Evolutionary conservation across 257 asterid species (phyloP).

Genomic region (Misopates orontium): DNA sequence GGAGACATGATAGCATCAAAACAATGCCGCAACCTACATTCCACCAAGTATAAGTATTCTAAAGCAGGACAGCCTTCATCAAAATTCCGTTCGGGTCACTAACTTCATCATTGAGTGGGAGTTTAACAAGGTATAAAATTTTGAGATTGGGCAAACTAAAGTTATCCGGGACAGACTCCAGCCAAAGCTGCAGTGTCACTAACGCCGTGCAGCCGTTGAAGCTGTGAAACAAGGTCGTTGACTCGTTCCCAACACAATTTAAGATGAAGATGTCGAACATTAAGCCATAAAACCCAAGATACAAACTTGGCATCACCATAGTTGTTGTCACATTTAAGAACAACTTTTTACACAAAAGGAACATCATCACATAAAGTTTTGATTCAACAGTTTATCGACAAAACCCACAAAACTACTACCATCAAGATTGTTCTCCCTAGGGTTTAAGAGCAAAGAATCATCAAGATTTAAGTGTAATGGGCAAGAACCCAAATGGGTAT

Average conservation of each 20-base stretch:
- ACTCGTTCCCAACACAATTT: neutral
- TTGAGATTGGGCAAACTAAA: neutral
- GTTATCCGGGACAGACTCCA: neutral
- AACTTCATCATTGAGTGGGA: neutral
- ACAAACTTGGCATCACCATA: neutral
- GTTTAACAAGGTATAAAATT: neutral
- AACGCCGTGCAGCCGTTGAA: neutral
- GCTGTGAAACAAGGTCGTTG: neutral
- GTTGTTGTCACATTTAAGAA: no score
- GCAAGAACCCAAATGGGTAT: neutral
- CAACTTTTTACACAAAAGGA: no score
- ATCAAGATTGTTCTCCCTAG: neutral
- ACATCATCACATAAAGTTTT: neutral
- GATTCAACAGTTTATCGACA: neutral
- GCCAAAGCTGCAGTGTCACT: no score
- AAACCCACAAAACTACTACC: neutral
- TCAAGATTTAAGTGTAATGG: neutral
- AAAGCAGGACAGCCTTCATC: neutral
- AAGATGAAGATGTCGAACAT: neutral
- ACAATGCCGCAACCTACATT: neutral
- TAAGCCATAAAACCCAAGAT: neutral
- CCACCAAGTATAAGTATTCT: neutral
- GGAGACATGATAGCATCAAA: neutral
- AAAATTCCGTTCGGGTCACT: neutral
- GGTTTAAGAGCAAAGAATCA: slow-evolving; percentile 2